Conservation (phyloP, 1,284 basidiomycete genomes). For the Puccinia brachypodii region DNA sequence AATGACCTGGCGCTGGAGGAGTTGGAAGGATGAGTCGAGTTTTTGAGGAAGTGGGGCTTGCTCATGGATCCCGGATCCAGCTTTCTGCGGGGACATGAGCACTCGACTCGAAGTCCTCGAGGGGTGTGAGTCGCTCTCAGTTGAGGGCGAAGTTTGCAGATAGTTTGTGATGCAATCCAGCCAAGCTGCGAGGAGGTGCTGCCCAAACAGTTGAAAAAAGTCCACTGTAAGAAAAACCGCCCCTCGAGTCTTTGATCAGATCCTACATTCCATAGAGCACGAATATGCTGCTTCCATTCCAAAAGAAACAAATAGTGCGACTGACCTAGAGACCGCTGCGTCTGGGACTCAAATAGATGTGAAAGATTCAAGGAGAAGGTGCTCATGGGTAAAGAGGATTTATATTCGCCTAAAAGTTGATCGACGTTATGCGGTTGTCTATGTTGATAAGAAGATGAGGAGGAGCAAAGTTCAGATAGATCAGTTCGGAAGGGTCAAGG, state of each 20-base stretch:
- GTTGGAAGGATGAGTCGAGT: background rate
- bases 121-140: background rate
- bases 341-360: constrained; percentile 8
- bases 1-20: background rate
- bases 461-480: background rate
- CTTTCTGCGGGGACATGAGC: constrained; percentile 1
- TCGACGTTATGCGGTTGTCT: constrained; percentile 20
- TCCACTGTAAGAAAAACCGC: background rate
- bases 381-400: constrained; percentile 26
- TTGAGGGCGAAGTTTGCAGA: background rate
- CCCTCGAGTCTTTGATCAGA: background rate
- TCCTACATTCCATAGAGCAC: background rate
- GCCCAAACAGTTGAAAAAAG: constrained; percentile 24
- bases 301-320: background rate
- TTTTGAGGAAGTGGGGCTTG: background rate
- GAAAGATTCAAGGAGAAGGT: constrained; percentile 21
- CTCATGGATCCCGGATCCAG: background rate
- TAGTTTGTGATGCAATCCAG: background rate
- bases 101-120: background rate
- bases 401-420: background rate
- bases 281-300: background rate
- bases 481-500: background rate
- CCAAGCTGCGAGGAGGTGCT: constrained; percentile 1
- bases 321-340: constrained; percentile 15
- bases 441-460: background rate